Percentiles rank a stretch among this genome's conserved stretches.
These are phyloP conservation scores for Zygotorulaspora danielsina DNA, from an alignment of 805 yeast genomes.

Conservation along the genomic window DNA sequence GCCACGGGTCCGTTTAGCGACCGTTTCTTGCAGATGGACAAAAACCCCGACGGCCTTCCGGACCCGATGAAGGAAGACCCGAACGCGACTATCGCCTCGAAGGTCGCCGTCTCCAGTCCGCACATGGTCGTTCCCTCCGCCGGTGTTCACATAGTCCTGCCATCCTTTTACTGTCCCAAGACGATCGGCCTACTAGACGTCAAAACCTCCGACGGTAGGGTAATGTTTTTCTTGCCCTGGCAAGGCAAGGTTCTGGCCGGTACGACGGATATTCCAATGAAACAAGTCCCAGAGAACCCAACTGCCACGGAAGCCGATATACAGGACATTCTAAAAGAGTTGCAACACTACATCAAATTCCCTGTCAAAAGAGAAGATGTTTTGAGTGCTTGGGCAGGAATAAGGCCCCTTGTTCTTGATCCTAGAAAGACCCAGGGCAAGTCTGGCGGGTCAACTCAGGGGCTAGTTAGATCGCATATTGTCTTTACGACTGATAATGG, in stretches of 20 bases:
- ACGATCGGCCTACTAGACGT: conserved; percentile 89
- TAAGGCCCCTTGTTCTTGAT: conserved; percentile 89
- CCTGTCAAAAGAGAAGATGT: conserved; percentile 89
- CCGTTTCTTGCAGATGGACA: conserved; percentile 79
- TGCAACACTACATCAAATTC: conserved; percentile 85
- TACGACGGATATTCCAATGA: conserved; percentile 88
- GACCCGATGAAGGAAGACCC: conserved; percentile 38
- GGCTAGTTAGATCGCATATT: conserved; percentile 85
- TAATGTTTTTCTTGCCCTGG: conserved; percentile 96
- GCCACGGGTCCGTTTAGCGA: conserved; percentile 96
- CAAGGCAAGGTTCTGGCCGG: conserved; percentile 96
- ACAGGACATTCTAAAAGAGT: conserved; percentile 77
- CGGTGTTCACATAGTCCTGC: conserved; percentile 89
- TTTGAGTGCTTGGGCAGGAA: conserved; percentile 94
- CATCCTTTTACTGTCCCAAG: conserved; percentile 86
- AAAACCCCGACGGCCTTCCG: conserved; percentile 59
- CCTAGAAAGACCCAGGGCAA: conserved; percentile 51
- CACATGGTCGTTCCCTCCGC: conserved; percentile 90
- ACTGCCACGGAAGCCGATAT: conserved; percentile 85
- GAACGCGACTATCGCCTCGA: conserved; percentile 27
- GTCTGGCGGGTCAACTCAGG: conserved; percentile 61
- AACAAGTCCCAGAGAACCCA: conserved; percentile 67
- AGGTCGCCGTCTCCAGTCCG: conserved; percentile 42
- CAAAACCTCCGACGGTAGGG: conserved; percentile 90
- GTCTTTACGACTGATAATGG: conserved; percentile 69